These are phyloP conservation scores for Bolboschoenus planiculmis DNA, from an alignment of 176 grass and related monocot species.

Conservation along the genomic window DNA sequence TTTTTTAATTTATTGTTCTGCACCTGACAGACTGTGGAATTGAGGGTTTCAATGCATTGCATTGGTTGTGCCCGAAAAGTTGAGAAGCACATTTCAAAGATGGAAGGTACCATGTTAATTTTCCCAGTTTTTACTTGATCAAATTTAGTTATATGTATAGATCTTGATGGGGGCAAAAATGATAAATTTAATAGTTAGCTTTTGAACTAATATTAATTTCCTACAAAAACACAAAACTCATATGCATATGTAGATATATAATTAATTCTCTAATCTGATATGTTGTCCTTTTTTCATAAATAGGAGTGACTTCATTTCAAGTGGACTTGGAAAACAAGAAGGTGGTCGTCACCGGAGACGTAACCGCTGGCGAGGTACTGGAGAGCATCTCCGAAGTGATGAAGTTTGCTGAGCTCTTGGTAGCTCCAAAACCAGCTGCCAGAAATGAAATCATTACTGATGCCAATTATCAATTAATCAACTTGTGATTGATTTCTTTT, in stretches of 20 bases:
- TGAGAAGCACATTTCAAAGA: constrained; percentile 78
- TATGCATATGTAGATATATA: neutral
- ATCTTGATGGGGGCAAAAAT: neutral
- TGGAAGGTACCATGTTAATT: constrained; percentile 71
- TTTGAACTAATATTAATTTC: neutral
- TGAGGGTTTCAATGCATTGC: constrained; percentile 94
- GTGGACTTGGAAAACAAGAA: constrained; percentile 73
- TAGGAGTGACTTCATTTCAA: constrained; percentile 66
- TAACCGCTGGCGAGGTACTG: constrained; percentile 49
- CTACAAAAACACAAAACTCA: neutral
- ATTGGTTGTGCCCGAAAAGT: constrained; percentile 83
- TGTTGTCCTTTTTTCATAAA: neutral
- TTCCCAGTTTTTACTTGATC: too few relatives aligned
- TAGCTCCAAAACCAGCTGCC: constrained; percentile 14
- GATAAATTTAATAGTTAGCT: neutral
- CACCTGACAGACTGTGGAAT: constrained; percentile 46
- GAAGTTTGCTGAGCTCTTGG: constrained; percentile 62
- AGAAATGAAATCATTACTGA: neutral
- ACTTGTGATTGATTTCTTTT: neutral
- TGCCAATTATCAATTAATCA: neutral
- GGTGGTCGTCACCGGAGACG: constrained; percentile 63
- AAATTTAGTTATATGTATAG: too few relatives aligned
- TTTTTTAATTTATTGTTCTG: neutral
- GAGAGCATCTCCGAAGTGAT: constrained; percentile 64
- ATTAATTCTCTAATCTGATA: too few relatives aligned